A percentile compares a stretch with the other conserved stretches of the same genome.
phyloP scores from a whole-genome alignment of 2,329 filamentous ascomycete genomes.

The Cladosporium sp. region DNA sequence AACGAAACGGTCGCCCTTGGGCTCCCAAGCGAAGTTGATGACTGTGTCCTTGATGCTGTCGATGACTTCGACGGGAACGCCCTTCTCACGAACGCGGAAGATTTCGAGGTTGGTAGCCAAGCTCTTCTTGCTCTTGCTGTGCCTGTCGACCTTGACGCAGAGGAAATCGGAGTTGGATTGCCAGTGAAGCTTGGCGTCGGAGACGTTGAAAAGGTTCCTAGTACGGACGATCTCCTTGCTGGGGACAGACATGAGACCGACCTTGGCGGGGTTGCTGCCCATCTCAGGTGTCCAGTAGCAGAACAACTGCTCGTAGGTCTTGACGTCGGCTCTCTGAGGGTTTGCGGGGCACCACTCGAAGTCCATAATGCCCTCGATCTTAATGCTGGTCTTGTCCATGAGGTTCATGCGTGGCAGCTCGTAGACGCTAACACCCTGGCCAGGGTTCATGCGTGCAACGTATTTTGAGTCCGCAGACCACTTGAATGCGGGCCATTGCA shows the following conservation, averaged over 20 bases:
- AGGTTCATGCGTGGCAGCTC: constrained; percentile 86
- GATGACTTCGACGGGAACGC: constrained; percentile 95
- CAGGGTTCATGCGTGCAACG: constrained; percentile 84
- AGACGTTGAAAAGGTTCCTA: constrained; percentile 95
- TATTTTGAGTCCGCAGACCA: constrained; percentile 98
- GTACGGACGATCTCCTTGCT: constrained; percentile 92
- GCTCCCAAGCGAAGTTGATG: constrained; percentile 99
- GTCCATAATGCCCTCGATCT: constrained; percentile 94
- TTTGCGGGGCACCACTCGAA: constrained; percentile 95
- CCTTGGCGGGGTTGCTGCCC: constrained; percentile 95
- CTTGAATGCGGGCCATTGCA: constrained; percentile 98
- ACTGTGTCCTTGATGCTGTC: constrained; percentile 98
- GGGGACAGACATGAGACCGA: constrained; percentile 92
- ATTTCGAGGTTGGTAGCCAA: constrained; percentile 96
- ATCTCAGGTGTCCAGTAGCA: constrained; percentile 99
- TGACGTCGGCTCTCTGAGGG: constrained; percentile 76
- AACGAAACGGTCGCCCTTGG: constrained; percentile 94
- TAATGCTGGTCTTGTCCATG: constrained; percentile 85
- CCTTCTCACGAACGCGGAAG: constrained; percentile 95
- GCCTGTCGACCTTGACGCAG: constrained; percentile 96
- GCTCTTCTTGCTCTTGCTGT: constrained; percentile 99
- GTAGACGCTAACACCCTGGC: constrained; percentile 85
- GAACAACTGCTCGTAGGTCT: constrained; percentile 90
- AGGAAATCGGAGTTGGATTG: constrained; percentile 91
- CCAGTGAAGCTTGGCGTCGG: constrained; percentile 97